Evolutionary conservation across 352 stramenopile genomes (phyloP), one percentile per base, ranked within the genome.

Genomic region (Pythium grandisporangium): DNA sequence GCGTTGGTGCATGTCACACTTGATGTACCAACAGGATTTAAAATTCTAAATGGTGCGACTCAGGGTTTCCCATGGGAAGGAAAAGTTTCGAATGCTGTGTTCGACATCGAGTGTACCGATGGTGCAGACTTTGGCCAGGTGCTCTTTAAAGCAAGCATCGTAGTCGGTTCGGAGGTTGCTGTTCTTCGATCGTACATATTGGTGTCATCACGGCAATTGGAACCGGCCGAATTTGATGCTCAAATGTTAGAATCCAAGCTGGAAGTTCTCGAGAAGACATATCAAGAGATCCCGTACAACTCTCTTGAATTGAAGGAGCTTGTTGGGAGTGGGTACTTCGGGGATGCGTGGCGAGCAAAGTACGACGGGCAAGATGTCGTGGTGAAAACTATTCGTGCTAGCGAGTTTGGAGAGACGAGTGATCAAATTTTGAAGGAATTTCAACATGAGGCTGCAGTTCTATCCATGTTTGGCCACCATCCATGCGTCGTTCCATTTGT

Each of bases 391-490:
- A 80, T 91, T 34, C 71, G 77, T 22, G 67, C 74, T 17, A 78
- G 65, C 40, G 76, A 84, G 35, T 84, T 85, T 53, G 73, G 76
- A 25, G 73, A 87, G 24, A 76, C 70, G 16, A 78, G 62, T 10
- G 66, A 78, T 23, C 73, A 90, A 45, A 82, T 90, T 45, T 48
- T 87, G 34, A 62, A 73, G n/a, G 76, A 90, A 43, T 88, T 91
- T 37, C 77, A 84, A 37, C 77, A 91, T 43, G 77, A 91, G 52
- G 77, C 77, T 3, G 74, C 77, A 0, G 70, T 88, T 43, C 53
- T 88, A 20, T 77, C 64, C 45, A 85, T 91, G 73, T 91, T 91
- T 65, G 77, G 77, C 0, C 70, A 91, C 48, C 77, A 91, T 41
- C 77, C 77, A 11, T 81, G 76, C 32, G 69, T 91, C 38, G 75